phyloP scores from a whole-genome alignment of 306 rosid species.

The Cucurbita moschata region DNA sequence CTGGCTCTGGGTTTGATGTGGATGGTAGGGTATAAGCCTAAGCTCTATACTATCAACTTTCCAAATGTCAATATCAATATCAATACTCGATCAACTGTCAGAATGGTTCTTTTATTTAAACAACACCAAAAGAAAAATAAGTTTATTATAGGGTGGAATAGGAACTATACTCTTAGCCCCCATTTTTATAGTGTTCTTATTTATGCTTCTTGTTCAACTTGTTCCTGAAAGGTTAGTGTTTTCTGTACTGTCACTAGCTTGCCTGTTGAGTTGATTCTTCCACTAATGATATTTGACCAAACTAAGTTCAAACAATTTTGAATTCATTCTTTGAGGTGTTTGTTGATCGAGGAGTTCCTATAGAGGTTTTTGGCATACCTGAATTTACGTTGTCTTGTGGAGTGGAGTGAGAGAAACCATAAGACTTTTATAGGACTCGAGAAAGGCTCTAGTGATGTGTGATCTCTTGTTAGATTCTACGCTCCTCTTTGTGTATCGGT shows the following conservation, averaged over 20 bases:
- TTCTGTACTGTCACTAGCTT: not conserved
- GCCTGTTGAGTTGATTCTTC: not conserved
- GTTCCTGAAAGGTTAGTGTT: not conserved
- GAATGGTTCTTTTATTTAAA: not conserved
- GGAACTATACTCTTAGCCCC: not conserved
- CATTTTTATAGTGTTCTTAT: not conserved
- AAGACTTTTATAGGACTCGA: too few relatives aligned
- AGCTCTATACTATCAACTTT: not conserved
- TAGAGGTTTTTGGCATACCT: too few relatives aligned
- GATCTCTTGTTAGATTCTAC: too few relatives aligned
- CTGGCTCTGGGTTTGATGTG: constrained; percentile 87
- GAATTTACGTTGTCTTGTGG: too few relatives aligned
- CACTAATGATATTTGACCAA: not conserved
- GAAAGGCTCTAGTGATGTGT: too few relatives aligned
- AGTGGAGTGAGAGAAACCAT: too few relatives aligned
- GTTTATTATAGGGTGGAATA: not conserved
- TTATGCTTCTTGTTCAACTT: not conserved
- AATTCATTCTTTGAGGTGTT: too few relatives aligned
- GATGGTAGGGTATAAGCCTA: constrained; percentile 34
- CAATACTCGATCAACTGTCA: not conserved
- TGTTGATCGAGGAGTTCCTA: too few relatives aligned
- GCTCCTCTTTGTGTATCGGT: too few relatives aligned
- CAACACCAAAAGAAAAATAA: not conserved
- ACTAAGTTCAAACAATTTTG: too few relatives aligned
- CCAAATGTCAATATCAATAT: not conserved